Conservation (phyloP, 768 basidiomycete species). For the Boletus subparvulus region DNA sequence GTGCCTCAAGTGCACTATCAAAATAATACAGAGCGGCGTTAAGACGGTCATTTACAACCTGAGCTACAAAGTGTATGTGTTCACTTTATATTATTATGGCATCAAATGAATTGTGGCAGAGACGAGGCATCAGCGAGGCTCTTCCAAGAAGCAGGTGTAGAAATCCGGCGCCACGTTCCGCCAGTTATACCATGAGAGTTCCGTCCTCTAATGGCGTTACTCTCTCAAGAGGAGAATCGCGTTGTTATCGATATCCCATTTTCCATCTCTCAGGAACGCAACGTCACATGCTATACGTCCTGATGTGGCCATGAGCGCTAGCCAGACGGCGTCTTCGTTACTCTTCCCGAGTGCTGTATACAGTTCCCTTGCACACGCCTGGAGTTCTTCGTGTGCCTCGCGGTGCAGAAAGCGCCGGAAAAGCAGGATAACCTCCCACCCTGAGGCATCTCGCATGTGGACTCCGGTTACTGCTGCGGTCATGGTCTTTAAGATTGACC, state of each 20-base stretch:
- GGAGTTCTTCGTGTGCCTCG: constrained; percentile 72
- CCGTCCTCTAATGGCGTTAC: constrained; percentile 22
- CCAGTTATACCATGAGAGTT: constrained; percentile 27
- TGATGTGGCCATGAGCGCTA: constrained; percentile 60
- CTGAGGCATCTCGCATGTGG: constrained; percentile 62
- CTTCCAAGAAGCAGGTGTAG: constrained; percentile 80
- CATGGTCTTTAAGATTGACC: constrained; percentile 75
- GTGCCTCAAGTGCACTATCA: constrained; percentile 93
- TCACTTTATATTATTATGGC: not conserved
- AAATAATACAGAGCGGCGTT: constrained; percentile 95
- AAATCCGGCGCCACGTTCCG: constrained; percentile 68
- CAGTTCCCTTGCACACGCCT: constrained; percentile 59
- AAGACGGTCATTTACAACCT: constrained; percentile 92
- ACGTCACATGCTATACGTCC: constrained; percentile 42
- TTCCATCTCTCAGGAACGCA: constrained; percentile 50
- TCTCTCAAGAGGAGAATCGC: constrained; percentile 28
- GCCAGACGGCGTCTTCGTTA: constrained; percentile 85
- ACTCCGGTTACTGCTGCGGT: constrained; percentile 63
- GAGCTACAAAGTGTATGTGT: constrained; percentile 87
- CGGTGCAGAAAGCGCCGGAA: constrained; percentile 76
- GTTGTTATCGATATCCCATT: constrained; percentile 62
- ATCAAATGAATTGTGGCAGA: constrained; percentile 36
- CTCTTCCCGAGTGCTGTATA: constrained; percentile 58
- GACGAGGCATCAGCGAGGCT: constrained; percentile 81
- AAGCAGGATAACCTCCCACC: constrained; percentile 79